Conservation (phyloP, 805 yeast genomes). For the Saccharomycopsis sp. region DNA sequence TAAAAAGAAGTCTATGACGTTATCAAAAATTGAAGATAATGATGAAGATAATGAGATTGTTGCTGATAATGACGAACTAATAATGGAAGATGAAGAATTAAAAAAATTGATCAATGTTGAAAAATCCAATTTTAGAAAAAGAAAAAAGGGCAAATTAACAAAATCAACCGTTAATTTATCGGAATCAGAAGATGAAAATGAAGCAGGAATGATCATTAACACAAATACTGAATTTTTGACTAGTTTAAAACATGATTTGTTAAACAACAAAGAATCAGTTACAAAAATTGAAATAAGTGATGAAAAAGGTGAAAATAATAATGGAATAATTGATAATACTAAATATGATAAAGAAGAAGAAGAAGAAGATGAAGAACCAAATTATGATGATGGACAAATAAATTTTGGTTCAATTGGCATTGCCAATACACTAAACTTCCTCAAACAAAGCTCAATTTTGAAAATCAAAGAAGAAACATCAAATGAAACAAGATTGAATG, state of each 20-base stretch:
- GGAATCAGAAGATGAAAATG: neutral
- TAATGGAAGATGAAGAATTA: neutral
- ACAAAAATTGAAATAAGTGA: neutral
- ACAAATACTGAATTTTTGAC: neutral
- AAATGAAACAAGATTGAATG: constrained; percentile 20
- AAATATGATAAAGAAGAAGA: constrained; percentile 17
- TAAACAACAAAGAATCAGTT: neutral
- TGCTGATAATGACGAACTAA: neutral
- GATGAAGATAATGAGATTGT: neutral
- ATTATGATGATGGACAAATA: constrained; percentile 7
- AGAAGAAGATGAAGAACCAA: constrained; percentile 23
- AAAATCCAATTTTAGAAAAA: too few species aligned
- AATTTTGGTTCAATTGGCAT: neutral
- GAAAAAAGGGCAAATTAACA: too few species aligned
- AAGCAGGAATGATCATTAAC: neutral
- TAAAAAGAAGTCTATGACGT: neutral
- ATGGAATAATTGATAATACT: constrained; percentile 6
- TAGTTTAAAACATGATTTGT: too few species aligned
- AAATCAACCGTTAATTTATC: neutral
- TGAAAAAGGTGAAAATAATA: constrained; percentile 1
- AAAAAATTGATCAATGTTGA: too few species aligned
- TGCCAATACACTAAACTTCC: neutral
- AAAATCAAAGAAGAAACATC: neutral
- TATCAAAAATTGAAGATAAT: neutral
- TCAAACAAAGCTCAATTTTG: neutral